Conservation (phyloP, 1,284 basidiomycete genomes). For the Cryptococcus floricola region DNA sequence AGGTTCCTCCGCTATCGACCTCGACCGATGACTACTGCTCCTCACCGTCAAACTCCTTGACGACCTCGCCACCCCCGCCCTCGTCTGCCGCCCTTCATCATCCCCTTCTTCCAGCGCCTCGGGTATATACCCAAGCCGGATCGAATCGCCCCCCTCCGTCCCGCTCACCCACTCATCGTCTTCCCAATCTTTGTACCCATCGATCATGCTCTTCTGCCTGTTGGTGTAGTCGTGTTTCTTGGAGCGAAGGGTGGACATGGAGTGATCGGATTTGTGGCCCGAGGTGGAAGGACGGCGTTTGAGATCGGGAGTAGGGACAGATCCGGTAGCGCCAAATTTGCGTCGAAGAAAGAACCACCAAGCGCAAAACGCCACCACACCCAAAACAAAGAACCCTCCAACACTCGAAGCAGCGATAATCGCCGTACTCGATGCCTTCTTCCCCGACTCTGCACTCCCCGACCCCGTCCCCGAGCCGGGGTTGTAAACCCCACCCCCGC, state of each 20-base stretch:
- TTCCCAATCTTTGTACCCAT: slow-evolving; percentile 46
- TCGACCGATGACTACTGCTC: neutral
- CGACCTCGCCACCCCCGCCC: slow-evolving; percentile 8
- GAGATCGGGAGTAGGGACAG: slow-evolving; percentile 16
- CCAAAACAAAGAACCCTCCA: slow-evolving; percentile 42
- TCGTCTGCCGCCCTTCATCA: slow-evolving; percentile 9
- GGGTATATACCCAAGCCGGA: slow-evolving; percentile 29
- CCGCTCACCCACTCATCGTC: slow-evolving; percentile 31
- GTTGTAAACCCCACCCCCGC: neutral
- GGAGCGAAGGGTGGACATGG: slow-evolving; percentile 26
- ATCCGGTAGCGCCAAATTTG: slow-evolving; percentile 38
- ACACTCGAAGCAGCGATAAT: slow-evolving; percentile 38
- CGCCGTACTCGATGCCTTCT: slow-evolving; percentile 33
- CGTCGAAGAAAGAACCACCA: slow-evolving; percentile 48
- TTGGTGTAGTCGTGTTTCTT: slow-evolving; percentile 40
- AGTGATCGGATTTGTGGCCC: slow-evolving; percentile 17
- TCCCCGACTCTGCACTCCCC: slow-evolving; percentile 5
- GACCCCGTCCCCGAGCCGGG: neutral
- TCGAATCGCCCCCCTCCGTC: slow-evolving; percentile 34
- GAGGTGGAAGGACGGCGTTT: slow-evolving; percentile 3
- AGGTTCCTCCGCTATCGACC: neutral
- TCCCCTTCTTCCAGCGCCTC: slow-evolving; percentile 28
- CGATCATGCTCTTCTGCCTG: slow-evolving; percentile 46
- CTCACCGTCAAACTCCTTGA: neutral
- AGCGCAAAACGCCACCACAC: slow-evolving; percentile 38